These are phyloP conservation scores for Blastomyces percursus DNA, from an alignment of 2,329 filamentous ascomycete species.

Conservation along the genomic window DNA sequence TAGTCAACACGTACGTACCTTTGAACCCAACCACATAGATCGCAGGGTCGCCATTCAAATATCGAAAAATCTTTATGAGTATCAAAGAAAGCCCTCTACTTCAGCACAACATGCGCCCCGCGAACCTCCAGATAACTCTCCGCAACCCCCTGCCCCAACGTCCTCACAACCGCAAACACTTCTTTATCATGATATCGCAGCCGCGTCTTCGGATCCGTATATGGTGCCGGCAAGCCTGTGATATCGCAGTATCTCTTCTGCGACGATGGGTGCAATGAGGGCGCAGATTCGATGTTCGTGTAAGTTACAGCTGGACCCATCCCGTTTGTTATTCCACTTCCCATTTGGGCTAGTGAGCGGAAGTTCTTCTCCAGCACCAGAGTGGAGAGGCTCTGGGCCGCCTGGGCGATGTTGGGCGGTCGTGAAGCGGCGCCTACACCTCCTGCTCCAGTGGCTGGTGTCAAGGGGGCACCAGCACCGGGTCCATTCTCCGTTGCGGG, in stretches of 20 bases:
- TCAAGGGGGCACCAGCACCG: slow-evolving; percentile 36
- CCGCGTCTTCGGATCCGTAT: slow-evolving; percentile 89
- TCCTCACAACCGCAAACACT: slow-evolving; percentile 73
- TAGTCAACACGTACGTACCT: neutral
- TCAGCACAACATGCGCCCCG: slow-evolving; percentile 85
- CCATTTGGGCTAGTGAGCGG: slow-evolving; percentile 28
- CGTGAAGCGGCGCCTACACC: slow-evolving; percentile 37
- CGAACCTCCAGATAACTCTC: slow-evolving; percentile 84
- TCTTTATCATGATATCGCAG: slow-evolving; percentile 88
- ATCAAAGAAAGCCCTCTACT: slow-evolving; percentile 39
- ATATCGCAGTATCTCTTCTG: slow-evolving; percentile 82
- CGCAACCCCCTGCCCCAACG: slow-evolving; percentile 66
- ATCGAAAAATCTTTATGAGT: neutral
- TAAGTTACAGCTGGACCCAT: slow-evolving; percentile 70
- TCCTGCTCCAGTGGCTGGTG: slow-evolving; percentile 40
- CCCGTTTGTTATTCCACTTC: slow-evolving; percentile 28
- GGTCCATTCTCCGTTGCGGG: slow-evolving; percentile 4
- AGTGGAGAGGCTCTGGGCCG: slow-evolving; percentile 73
- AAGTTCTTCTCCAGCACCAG: slow-evolving; percentile 75
- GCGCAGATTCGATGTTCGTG: slow-evolving; percentile 91
- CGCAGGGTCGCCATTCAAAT: neutral
- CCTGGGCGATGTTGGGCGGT: slow-evolving; percentile 68
- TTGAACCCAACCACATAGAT: neutral
- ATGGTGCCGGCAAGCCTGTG: slow-evolving; percentile 81
- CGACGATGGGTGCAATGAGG: slow-evolving; percentile 65